A percentile compares a stretch with the other conserved stretches of the same genome.
Evolutionary conservation across 306 rosid genomes (phyloP).

Genomic region (Quercus engelmannii): DNA sequence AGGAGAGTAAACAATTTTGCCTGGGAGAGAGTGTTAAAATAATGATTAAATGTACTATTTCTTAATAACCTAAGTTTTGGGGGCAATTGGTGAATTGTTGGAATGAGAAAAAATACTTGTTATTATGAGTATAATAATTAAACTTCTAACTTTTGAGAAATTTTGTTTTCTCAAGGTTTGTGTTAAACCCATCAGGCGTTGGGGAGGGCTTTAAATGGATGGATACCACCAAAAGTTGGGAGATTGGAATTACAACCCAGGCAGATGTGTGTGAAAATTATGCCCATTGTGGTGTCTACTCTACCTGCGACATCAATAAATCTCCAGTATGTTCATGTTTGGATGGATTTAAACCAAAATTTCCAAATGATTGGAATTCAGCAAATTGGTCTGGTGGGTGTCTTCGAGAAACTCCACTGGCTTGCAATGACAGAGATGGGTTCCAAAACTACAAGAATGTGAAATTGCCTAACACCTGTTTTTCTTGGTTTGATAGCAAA

Average conservation of each 20-base stretch:
- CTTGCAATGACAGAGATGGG: conserved; percentile 14
- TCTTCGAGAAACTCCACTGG: conserved; percentile 1
- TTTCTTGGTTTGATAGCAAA: conserved; percentile 22
- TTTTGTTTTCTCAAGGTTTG: conserved; percentile 5
- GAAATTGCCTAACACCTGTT: conserved; percentile 25
- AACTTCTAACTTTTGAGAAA: too few relatives aligned
- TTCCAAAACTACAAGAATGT: background rate
- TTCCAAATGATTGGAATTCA: too few relatives aligned
- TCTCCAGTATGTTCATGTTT: conserved; percentile 23
- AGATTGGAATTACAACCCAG: background rate
- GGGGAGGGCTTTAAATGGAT: conserved; percentile 23
- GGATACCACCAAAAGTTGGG: conserved; percentile 10
- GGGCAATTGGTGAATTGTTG: too few relatives aligned
- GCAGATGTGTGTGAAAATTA: conserved; percentile 22
- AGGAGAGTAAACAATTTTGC: too few relatives aligned
- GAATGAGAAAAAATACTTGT: too few relatives aligned
- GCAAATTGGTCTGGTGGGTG: conserved; percentile 20
- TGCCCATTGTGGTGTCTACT: conserved; percentile 17
- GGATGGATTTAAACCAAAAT: conserved; percentile 6
- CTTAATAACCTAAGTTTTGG: too few relatives aligned
- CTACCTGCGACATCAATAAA: conserved; percentile 1
- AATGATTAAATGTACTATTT: too few relatives aligned
- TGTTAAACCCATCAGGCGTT: background rate
- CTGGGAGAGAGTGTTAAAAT: too few relatives aligned
- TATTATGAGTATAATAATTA: too few relatives aligned